Base-by-base conservation (phyloP, 805 yeast genomes). In the Candida nanaspora region DNA sequence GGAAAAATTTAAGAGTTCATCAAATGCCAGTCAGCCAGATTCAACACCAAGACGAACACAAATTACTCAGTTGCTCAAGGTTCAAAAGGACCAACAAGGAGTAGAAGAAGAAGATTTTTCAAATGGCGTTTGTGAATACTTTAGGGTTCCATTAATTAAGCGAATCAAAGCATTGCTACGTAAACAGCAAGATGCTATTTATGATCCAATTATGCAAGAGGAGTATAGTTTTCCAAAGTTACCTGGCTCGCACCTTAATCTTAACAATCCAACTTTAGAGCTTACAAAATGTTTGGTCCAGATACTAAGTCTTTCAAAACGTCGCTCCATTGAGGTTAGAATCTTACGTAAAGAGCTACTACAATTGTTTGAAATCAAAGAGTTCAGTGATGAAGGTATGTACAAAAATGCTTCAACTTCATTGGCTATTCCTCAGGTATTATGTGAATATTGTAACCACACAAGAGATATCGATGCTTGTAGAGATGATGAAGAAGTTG, bases 401-500 rank as follows among this genome's bases (percentile, higher is more conserved):
- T 89, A 88, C 61, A 62, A 58, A 32, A 78, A 87, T 54, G 96
- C 96, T 14, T 75, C 93, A 38, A 68, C 85, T 0, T 73, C 85
- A 0, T 67, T 93, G 45, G 63, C 70, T 28, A 59, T 93, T 4
- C 74, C 81, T 2, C 82, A 80, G 34, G 72, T 88, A 6, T 66
- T 83, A 6, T 93, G 99, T 64, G 82, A 77, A 45, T 73, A 80
- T 50, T 93, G 99, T 64, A 82, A 79, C 45, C 73, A 68, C 50
- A 74, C 80, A 29, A 66, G 80, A 23, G 95, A 86, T 51, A 65
- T 91, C 38, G 97, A 91, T 63, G 69, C 89, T 39, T 89, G 97
- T 60, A 76, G 80, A 33, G 85, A 82, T 49, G 76, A 73, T 34
- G 73, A 70, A 6, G 49, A 49, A 2, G 10, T 33, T n/a, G 59